These are phyloP conservation scores for Castanospermum australe DNA, from an alignment of 306 rosid genomes.

Conservation along the genomic window DNA sequence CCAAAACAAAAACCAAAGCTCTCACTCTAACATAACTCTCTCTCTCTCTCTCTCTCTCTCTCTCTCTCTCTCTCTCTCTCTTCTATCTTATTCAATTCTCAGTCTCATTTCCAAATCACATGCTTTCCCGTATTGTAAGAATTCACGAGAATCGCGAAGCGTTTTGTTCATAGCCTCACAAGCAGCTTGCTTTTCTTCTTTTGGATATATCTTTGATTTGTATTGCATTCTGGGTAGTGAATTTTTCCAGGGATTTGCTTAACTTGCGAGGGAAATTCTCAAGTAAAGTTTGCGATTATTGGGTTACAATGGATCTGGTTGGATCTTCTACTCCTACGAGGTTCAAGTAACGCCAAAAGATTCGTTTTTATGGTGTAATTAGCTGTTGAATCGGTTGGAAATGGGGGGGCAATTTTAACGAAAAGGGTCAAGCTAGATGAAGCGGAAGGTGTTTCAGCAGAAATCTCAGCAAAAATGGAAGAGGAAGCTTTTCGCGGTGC, in stretches of 20 bases:
- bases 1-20: neutral
- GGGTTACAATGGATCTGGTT: conserved; percentile 53
- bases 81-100: conserved; percentile 15
- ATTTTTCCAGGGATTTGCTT: conserved; percentile 18
- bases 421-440: conserved; percentile 54
- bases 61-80: neutral
- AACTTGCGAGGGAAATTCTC: neutral
- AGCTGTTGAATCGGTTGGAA: conserved; percentile 25
- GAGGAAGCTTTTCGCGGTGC: conserved; percentile 54
- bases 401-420: conserved; percentile 41
- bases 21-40: neutral
- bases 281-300: neutral
- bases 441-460: conserved; percentile 72
- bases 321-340: conserved; percentile 29
- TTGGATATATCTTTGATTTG: neutral
- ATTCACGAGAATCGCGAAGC: conserved; percentile 35
- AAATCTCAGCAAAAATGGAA: conserved; percentile 68
- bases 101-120: conserved; percentile 19
- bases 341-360: conserved; percentile 29
- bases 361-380: conserved; percentile 22
- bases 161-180: conserved; percentile 25
- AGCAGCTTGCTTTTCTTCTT: conserved; percentile 33
- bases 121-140: conserved; percentile 14
- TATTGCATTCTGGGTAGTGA: neutral
- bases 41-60: neutral